A percentile compares a stretch with the other conserved stretches of the same genome.
phyloP scores from a whole-genome alignment of 2,329 filamentous ascomycete species.

The Xylariaceae sp. region DNA sequence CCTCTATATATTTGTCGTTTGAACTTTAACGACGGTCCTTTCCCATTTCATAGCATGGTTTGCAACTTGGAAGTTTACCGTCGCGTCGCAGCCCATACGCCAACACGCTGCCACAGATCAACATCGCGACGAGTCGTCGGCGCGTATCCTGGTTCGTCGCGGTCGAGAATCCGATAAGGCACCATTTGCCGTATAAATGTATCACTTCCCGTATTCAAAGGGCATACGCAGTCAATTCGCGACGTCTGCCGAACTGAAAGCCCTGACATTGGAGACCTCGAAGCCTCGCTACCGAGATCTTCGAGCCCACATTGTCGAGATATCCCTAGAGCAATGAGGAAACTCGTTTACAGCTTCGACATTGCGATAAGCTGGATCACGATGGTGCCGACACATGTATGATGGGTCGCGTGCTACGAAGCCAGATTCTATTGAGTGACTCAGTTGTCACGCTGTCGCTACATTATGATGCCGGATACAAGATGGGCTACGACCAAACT shows the following conservation, averaged over 20 bases:
- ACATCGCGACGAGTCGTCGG: too few relatives aligned
- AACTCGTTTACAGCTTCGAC: constrained; percentile 8
- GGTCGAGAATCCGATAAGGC: constrained; percentile 30
- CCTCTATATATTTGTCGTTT: too few relatives aligned
- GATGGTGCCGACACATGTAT: constrained; percentile 14
- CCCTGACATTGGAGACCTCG: constrained; percentile 12
- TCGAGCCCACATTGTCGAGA: constrained; percentile 7
- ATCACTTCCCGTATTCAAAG: constrained; percentile 24
- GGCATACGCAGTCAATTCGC: constrained; percentile 25
- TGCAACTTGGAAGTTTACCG: too few relatives aligned
- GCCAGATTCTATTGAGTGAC: constrained; percentile 9
- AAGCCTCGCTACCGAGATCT: constrained; percentile 16
- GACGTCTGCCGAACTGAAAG: constrained; percentile 21
- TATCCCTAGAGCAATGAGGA: constrained; percentile 7
- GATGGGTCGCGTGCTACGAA: constrained; percentile 17
- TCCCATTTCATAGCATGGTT: too few relatives aligned
- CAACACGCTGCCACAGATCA: too few relatives aligned
- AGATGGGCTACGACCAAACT: constrained; percentile 13
- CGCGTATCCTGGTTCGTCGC: constrained; percentile 20
- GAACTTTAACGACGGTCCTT: too few relatives aligned
- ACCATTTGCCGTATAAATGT: constrained; percentile 18
- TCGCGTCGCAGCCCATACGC: too few relatives aligned
- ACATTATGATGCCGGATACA: too few relatives aligned
- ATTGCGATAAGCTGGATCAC: not conserved
- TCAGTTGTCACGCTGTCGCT: not conserved